Base-by-base conservation (phyloP, 2,329 filamentous ascomycete genomes). In the Curvularia sp. region DNA sequence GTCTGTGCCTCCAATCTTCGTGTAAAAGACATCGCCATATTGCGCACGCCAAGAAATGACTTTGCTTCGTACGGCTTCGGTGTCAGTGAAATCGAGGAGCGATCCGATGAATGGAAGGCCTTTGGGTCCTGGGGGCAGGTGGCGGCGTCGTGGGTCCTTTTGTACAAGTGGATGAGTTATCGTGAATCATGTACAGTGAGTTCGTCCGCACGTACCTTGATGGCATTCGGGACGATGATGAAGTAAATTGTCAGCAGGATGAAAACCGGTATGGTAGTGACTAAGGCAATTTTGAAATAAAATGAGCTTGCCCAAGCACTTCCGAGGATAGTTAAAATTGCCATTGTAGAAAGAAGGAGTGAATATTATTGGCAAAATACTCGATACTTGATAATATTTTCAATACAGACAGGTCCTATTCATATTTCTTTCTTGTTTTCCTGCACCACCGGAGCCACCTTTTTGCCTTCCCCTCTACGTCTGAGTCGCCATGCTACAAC, bases 31-130 rank as follows among this genome's bases (percentile, higher is more conserved):
- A 42, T 77, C 68, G 7, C 78, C 78, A 53, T 77, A 77, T 65
- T 76, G 60, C 35, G 68, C 63, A 31, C 70, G 66, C 77, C 78
- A 78, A 49, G 65, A 61, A 5, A 67, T 64, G 2, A 74, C 73
- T 62, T 77, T 75, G 20, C 60, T 53, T 13, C 71, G 68, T 3
- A 72, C 69, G 12, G 60, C 49, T 48, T 79, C 76, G 5, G 70
- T 70, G 33, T 78, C 73, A 15, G 69, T 66, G 2, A 79, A 69
- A 44, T 78, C 75, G 41, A 77, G 63, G 31, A 78, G 68, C 51
- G 77, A 78, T 0, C 78, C 78, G 2, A 80, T 66, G 39, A 80
- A 75, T 2, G 78, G 78, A 2, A 78, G 69, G 1, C 77, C 78
- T 53, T 44, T 47, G 50, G 42, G 42, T 47, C 50, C 50, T 39